phyloP scores from a whole-genome alignment of 2,329 filamentous ascomycete genomes.

The Alternaria gansuensis region DNA sequence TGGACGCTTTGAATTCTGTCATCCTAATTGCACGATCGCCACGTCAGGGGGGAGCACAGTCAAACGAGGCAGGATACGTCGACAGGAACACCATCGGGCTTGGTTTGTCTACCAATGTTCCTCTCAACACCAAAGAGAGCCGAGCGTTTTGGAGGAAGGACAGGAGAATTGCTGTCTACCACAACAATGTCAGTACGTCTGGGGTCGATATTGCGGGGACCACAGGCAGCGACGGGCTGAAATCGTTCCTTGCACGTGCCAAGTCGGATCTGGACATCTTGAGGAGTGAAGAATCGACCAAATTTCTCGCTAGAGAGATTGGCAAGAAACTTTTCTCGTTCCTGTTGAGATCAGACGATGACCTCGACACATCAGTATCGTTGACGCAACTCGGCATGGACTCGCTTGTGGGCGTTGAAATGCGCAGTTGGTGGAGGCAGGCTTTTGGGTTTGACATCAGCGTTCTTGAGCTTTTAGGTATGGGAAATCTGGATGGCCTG shows the following conservation, averaged over 20 bases:
- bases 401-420: slow-evolving; percentile 50
- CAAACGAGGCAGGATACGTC: background rate
- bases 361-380: slow-evolving; percentile 24
- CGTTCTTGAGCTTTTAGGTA: slow-evolving; percentile 35
- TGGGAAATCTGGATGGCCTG: slow-evolving; percentile 27
- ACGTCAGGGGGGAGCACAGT: no score
- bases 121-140: slow-evolving; percentile 31
- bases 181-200: slow-evolving; percentile 21
- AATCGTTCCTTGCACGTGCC: slow-evolving; percentile 19
- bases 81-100: slow-evolving; percentile 14
- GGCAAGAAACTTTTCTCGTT: slow-evolving; percentile 29
- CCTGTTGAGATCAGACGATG: slow-evolving; percentile 30
- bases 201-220: background rate
- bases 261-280: slow-evolving; percentile 25
- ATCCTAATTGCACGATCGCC: no score
- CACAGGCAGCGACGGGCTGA: slow-evolving; percentile 16
- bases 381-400: slow-evolving; percentile 45
- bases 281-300: slow-evolving; percentile 6
- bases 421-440: slow-evolving; percentile 53
- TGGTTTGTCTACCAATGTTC: slow-evolving; percentile 30
- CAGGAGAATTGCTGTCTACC: slow-evolving; percentile 35
- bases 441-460: slow-evolving; percentile 42
- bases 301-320: slow-evolving; percentile 32
- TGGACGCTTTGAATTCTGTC: background rate
- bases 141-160: slow-evolving; percentile 32